Conservation (phyloP, 73 alveolate genomes). For the Tetrahymena thermophila region DNA sequence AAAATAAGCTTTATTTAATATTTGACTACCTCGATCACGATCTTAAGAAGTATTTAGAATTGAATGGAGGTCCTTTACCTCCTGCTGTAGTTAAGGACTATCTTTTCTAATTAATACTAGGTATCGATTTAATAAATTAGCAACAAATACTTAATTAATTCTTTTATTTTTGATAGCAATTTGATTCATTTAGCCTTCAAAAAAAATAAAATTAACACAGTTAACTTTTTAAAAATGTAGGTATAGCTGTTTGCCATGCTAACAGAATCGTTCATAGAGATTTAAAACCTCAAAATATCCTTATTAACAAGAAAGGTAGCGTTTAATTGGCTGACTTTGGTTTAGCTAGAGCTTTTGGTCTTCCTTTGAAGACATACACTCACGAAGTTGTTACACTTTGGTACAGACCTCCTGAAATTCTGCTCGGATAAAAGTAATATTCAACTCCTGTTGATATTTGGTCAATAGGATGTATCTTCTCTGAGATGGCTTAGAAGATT, state of each 20-base stretch:
- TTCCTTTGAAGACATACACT: conserved; percentile 81
- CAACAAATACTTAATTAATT: background rate
- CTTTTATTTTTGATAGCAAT: background rate
- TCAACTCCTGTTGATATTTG: conserved; percentile 88
- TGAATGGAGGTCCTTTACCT: conserved; percentile 65
- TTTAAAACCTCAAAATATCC: conserved; percentile 84
- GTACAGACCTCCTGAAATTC: conserved; percentile 92
- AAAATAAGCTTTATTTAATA: conserved; percentile 73
- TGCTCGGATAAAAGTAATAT: conserved; percentile 69
- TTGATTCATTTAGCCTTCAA: background rate
- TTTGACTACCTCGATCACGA: conserved; percentile 79
- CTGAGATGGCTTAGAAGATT: conserved; percentile 70
- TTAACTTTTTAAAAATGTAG: conserved; percentile 53
- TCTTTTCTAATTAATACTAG: background rate
- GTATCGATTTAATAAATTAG: background rate
- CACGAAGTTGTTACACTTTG: conserved; percentile 89
- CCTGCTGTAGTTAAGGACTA: conserved; percentile 47
- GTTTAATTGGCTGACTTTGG: conserved; percentile 93
- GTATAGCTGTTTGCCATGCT: conserved; percentile 78
- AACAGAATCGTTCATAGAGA: conserved; percentile 92
- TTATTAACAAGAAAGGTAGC: conserved; percentile 65
- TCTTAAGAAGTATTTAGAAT: conserved; percentile 70
- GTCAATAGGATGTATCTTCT: conserved; percentile 85
- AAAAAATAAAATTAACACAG: background rate
- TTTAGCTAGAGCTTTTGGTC: conserved; percentile 91